Percentiles rank a stretch among this genome's conserved stretches.
phyloP scores from a whole-genome alignment of 495 filamentous ascomycete species.

The Melanomma pulvis-pyrius region DNA sequence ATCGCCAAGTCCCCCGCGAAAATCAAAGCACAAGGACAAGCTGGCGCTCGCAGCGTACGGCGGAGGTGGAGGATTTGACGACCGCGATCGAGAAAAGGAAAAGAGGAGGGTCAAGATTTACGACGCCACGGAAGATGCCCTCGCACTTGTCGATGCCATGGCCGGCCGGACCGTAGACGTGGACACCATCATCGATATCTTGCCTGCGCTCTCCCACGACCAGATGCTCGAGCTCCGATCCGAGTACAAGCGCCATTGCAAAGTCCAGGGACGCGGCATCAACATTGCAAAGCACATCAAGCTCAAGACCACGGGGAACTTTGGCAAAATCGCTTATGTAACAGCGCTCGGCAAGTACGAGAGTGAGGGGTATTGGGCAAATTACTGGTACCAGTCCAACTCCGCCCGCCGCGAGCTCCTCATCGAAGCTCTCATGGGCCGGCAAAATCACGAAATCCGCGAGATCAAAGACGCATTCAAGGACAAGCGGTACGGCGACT shows the following conservation, averaged over 20 bases:
- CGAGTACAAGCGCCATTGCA: constrained; percentile 89
- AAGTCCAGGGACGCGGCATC: constrained; percentile 67
- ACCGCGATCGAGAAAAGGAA: constrained; percentile 12
- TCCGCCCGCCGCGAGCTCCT: constrained; percentile 61
- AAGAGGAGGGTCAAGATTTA: constrained; percentile 66
- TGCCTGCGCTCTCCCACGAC: constrained; percentile 81
- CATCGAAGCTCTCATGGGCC: constrained; percentile 90
- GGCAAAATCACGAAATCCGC: constrained; percentile 81
- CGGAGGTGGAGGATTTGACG: constrained; percentile 1
- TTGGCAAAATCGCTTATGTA: constrained; percentile 89
- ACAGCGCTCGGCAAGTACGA: constrained; percentile 92
- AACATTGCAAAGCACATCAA: constrained; percentile 98
- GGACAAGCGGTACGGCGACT: constrained; percentile 89
- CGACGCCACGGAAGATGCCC: constrained; percentile 77
- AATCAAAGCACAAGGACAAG: constrained; percentile 33
- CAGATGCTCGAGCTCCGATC: constrained; percentile 79
- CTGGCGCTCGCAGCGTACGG: constrained; percentile 22
- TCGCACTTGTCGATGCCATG: constrained; percentile 72
- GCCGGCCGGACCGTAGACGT: constrained; percentile 65
- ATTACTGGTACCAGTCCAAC: constrained; percentile 90
- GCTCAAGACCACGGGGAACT: constrained; percentile 68
- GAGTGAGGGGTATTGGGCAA: constrained; percentile 95
- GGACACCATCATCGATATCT: constrained; percentile 75
- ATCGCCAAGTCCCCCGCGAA: constrained; percentile 17
- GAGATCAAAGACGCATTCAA: constrained; percentile 90